Conservation (phyloP, 2,329 filamentous ascomycete genomes). For the Trichoderma brevicompactum region DNA sequence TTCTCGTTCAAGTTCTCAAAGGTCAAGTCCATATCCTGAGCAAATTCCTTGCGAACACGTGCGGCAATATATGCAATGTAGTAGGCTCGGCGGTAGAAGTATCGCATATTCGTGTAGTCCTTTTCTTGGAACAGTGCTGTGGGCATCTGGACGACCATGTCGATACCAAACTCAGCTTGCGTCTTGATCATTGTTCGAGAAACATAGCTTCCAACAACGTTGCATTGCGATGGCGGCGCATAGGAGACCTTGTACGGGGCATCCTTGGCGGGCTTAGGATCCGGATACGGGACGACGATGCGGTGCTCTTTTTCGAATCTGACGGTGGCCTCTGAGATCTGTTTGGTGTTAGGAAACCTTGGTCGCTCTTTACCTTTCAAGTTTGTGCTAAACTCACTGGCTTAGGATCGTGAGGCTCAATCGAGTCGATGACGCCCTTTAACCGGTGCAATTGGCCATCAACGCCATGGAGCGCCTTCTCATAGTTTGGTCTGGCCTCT, state of each 20-base stretch:
- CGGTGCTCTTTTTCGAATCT: constrained; percentile 69
- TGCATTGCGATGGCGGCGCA: constrained; percentile 74
- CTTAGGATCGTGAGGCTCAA: constrained; percentile 53
- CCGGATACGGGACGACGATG: constrained; percentile 80
- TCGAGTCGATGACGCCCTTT: constrained; percentile 57
- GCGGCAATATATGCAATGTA: constrained; percentile 83
- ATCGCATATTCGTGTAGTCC: constrained; percentile 89
- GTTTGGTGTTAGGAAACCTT: constrained; percentile 1
- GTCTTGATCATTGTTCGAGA: constrained; percentile 73
- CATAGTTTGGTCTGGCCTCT: constrained; percentile 59
- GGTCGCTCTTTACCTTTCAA: background rate
- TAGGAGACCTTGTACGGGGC: constrained; percentile 83
- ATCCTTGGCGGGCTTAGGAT: constrained; percentile 75
- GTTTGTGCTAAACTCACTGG: constrained; percentile 48
- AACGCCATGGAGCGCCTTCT: constrained; percentile 52
- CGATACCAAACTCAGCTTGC: constrained; percentile 64
- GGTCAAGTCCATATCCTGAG: constrained; percentile 57
- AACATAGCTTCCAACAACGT: constrained; percentile 87
- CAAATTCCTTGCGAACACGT: constrained; percentile 64
- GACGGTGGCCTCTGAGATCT: constrained; percentile 71
- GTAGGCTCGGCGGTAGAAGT: constrained; percentile 93
- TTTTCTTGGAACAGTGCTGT: constrained; percentile 82
- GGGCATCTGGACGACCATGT: constrained; percentile 89
- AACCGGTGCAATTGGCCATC: constrained; percentile 56
- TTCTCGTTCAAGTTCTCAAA: constrained; percentile 76